Percentiles rank a stretch among this genome's conserved stretches.
phyloP scores from a whole-genome alignment of 2,329 filamentous ascomycete genomes.

The Dactylellina cionopaga region DNA sequence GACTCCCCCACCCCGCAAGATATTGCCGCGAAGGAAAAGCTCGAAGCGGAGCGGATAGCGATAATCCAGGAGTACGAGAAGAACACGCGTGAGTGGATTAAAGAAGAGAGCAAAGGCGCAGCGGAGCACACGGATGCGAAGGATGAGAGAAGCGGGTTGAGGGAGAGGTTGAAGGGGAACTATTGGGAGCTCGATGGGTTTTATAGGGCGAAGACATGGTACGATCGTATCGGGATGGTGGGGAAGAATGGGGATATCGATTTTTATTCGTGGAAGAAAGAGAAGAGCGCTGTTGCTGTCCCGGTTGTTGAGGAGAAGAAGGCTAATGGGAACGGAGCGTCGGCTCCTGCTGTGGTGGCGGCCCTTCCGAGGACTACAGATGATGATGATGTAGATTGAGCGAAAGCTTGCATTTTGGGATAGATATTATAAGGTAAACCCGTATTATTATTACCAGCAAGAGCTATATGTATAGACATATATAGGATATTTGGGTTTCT shows the following conservation, averaged over 20 bases:
- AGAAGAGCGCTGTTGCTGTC: too few species aligned
- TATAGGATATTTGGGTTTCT: too few species aligned
- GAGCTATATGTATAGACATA: too few species aligned
- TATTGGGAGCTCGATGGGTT: constrained; percentile 95
- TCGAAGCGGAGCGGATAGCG: constrained; percentile 72
- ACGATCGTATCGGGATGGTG: constrained; percentile 82
- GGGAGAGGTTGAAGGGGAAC: constrained; percentile 72
- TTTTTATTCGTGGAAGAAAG: constrained; percentile 70
- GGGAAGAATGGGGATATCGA: constrained; percentile 73
- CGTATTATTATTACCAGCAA: too few species aligned
- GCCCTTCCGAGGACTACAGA: constrained; percentile 36
- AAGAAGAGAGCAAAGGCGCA: constrained; percentile 59
- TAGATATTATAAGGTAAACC: too few species aligned
- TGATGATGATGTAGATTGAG: constrained; percentile 57
- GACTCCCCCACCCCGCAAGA: constrained; percentile 63
- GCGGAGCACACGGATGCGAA: constrained; percentile 62
- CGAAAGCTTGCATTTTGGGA: neutral
- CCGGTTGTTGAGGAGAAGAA: constrained; percentile 23
- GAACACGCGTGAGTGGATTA: constrained; percentile 79
- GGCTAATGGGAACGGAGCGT: constrained; percentile 18
- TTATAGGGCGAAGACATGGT: constrained; percentile 80
- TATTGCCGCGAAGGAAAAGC: constrained; percentile 64
- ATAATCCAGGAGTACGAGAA: constrained; percentile 79
- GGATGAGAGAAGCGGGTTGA: constrained; percentile 70
- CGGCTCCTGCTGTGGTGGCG: neutral